These are phyloP conservation scores for Colletotrichum theobromicola DNA, from an alignment of 2,329 filamentous ascomycete species.

Conservation along the genomic window DNA sequence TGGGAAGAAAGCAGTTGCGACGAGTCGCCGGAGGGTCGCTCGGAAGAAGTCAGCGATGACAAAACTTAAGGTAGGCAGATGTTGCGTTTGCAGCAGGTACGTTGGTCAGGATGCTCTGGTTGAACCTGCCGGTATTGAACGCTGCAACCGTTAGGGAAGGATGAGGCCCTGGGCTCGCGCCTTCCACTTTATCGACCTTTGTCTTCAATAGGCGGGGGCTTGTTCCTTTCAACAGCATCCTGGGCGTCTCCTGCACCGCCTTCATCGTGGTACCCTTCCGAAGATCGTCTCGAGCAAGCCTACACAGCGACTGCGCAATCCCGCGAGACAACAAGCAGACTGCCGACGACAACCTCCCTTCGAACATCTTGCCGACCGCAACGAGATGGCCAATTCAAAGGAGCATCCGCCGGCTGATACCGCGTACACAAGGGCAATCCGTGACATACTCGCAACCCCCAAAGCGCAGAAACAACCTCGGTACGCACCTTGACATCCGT, in stretches of 20 bases:
- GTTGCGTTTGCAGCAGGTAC: no score
- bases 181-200: no score
- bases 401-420: not conserved
- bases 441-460: not conserved
- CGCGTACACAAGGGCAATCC: not conserved
- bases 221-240: not conserved
- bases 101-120: no score
- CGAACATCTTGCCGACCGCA: not conserved
- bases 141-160: no score
- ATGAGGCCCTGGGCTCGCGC: no score
- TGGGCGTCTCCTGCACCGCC: not conserved
- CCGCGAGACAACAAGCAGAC: not conserved
- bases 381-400: not conserved
- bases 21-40: no score
- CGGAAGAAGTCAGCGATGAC: no score
- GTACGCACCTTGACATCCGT: not conserved
- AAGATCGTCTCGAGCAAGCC: not conserved
- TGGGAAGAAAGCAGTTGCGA: no score
- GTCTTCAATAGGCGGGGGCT: not conserved
- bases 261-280: not conserved
- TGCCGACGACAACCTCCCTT: not conserved
- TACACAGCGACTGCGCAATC: not conserved
- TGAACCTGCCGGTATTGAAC: no score
- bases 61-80: no score
- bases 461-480: not conserved